phyloP scores from a whole-genome alignment of 2,329 filamentous ascomycete species.

The Hypoxylon sp. region DNA sequence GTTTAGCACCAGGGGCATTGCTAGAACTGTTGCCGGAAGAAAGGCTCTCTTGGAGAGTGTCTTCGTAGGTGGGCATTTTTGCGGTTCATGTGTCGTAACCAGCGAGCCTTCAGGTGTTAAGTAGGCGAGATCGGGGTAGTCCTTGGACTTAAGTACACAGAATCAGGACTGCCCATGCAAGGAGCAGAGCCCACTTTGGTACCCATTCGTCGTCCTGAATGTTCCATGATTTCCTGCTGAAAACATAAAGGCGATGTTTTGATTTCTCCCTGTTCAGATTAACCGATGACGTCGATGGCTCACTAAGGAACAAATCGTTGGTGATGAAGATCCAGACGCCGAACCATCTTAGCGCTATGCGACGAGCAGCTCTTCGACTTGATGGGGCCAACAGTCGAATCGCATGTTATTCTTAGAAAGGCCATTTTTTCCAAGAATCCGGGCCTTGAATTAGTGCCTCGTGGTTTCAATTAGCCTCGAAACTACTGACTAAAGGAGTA shows the following conservation, averaged over 20 bases:
- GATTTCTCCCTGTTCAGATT: slow-evolving; percentile 6
- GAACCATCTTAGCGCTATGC: slow-evolving; percentile 29
- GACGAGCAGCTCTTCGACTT: slow-evolving; percentile 1
- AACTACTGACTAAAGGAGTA: background rate
- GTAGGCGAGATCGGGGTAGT: background rate
- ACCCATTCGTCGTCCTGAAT: slow-evolving; percentile 13
- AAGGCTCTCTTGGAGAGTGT: slow-evolving; percentile 16
- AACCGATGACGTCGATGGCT: slow-evolving; percentile 43
- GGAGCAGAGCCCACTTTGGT: slow-evolving; percentile 6
- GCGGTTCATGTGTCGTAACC: background rate
- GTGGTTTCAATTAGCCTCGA: background rate
- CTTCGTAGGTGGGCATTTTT: slow-evolving; percentile 39
- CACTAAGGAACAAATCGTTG: slow-evolving; percentile 24
- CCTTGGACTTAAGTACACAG: slow-evolving; percentile 15
- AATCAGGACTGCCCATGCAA: slow-evolving; percentile 1
- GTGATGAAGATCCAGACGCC: slow-evolving; percentile 29
- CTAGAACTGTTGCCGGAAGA: background rate
- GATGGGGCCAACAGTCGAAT: slow-evolving; percentile 17
- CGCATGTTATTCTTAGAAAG: slow-evolving; percentile 34
- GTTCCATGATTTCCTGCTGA: slow-evolving; percentile 34
- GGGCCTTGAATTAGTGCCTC: slow-evolving; percentile 1
- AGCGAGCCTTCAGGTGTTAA: background rate
- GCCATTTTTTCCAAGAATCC: slow-evolving; percentile 24
- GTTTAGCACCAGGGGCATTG: slow-evolving; percentile 40
- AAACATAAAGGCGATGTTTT: slow-evolving; percentile 2